phyloP scores from a whole-genome alignment of 352 stramenopile species.

The Phytophthora cactorum region DNA sequence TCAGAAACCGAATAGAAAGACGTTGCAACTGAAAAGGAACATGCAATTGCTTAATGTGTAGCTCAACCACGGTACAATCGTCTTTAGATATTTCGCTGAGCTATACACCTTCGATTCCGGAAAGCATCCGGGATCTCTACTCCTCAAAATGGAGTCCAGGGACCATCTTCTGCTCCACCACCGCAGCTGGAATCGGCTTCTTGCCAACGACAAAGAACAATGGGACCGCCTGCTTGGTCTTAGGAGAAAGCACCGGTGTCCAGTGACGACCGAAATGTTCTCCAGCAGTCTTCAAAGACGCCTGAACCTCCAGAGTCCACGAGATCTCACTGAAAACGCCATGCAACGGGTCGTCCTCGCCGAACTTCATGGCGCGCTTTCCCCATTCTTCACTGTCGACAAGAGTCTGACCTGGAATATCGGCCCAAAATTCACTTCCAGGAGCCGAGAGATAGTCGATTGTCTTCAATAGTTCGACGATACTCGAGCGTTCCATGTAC shows the following conservation, averaged over 20 bases:
- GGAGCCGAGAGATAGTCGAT: constrained; percentile 56
- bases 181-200: constrained; percentile 33
- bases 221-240: constrained; percentile 22
- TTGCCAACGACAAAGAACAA: constrained; percentile 39
- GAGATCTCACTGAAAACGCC: constrained; percentile 49
- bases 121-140: not conserved
- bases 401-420: constrained; percentile 44
- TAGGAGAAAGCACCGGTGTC: constrained; percentile 32
- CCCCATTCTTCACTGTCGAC: constrained; percentile 31
- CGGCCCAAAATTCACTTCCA: constrained; percentile 58
- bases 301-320: constrained; percentile 51
- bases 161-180: constrained; percentile 35
- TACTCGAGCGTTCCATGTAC: constrained; percentile 45
- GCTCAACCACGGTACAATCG: not conserved
- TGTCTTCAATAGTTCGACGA: constrained; percentile 51
- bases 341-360: constrained; percentile 56
- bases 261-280: constrained; percentile 54
- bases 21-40: too few relatives aligned
- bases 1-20: not conserved
- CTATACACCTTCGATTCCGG: not conserved
- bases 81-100: too few relatives aligned
- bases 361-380: constrained; percentile 44
- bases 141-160: constrained; percentile 5
- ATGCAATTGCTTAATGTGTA: not conserved
- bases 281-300: constrained; percentile 29